A percentile compares a stretch with the other conserved stretches of the same genome.
These are phyloP conservation scores for Avena insularis DNA, from an alignment of 176 grass and related monocot genomes.

Conservation along the genomic window DNA sequence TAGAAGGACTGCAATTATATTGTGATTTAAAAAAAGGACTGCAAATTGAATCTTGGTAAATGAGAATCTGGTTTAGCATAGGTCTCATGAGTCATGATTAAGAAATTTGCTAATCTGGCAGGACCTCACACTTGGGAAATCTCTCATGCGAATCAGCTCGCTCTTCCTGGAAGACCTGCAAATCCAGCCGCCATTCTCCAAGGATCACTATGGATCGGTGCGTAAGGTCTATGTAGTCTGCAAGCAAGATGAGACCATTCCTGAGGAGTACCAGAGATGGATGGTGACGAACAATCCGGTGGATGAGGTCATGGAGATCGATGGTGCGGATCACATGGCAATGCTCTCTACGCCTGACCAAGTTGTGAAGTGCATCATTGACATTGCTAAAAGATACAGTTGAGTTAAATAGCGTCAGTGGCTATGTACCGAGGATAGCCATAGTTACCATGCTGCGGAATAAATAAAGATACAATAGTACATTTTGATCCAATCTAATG, in stretches of 20 bases:
- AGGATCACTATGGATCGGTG: slow-evolving; percentile 46
- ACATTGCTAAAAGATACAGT: slow-evolving; percentile 27
- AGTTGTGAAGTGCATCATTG: slow-evolving; percentile 27
- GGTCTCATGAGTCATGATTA: neutral
- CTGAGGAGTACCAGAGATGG: slow-evolving; percentile 22
- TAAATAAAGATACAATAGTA: too few relatives aligned
- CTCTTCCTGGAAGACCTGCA: slow-evolving; percentile 55
- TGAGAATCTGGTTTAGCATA: neutral
- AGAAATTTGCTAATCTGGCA: slow-evolving; percentile 11
- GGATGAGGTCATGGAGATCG: slow-evolving; percentile 51
- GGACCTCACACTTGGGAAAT: slow-evolving; percentile 57
- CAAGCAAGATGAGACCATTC: slow-evolving; percentile 38
- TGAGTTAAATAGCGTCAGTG: neutral
- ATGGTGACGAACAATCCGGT: slow-evolving; percentile 44
- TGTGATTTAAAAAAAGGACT: too few relatives aligned
- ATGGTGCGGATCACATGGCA: slow-evolving; percentile 63
- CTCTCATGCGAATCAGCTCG: slow-evolving; percentile 45
- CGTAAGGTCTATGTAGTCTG: slow-evolving; percentile 52
- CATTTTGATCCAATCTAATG: too few relatives aligned
- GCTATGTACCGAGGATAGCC: too few relatives aligned
- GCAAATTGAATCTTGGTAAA: neutral
- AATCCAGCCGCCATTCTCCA: slow-evolving; percentile 27
- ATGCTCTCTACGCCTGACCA: slow-evolving; percentile 57
- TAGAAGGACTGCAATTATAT: neutral
- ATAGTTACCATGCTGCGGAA: too few relatives aligned